Percentiles rank a stretch among this genome's conserved stretches.
These are phyloP conservation scores for Fraxinus velutina DNA, from an alignment of 305 asterid genomes.

Conservation along the genomic window DNA sequence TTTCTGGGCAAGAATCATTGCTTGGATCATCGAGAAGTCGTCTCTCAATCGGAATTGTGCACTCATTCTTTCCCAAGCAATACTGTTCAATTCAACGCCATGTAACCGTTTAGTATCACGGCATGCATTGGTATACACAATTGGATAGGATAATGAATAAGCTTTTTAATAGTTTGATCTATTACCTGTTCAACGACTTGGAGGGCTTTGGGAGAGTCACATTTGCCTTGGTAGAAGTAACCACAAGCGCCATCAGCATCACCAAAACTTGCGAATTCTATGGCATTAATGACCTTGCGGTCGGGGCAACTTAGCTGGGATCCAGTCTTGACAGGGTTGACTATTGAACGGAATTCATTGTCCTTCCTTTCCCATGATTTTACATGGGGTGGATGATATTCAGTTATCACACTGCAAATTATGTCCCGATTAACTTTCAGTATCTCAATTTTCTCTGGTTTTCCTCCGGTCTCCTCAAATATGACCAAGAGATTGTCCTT, in stretches of 20 bases:
- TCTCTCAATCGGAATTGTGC: conserved; percentile 56
- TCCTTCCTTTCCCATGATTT: conserved; percentile 47
- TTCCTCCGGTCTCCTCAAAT: conserved; percentile 78
- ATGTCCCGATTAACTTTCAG: conserved; percentile 67
- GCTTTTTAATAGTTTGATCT: background rate
- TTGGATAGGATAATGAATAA: background rate
- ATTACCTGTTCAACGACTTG: conserved; percentile 44
- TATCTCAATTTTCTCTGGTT: conserved; percentile 44
- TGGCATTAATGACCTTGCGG: conserved; percentile 36
- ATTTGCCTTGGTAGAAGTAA: conserved; percentile 37
- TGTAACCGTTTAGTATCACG: background rate
- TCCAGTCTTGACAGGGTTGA: conserved; percentile 35
- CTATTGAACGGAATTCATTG: conserved; percentile 29
- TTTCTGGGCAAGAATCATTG: conserved; percentile 55
- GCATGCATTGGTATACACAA: background rate
- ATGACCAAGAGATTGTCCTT: conserved; percentile 51
- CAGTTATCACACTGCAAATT: conserved; percentile 60
- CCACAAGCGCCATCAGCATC: conserved; percentile 71
- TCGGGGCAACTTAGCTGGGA: conserved; percentile 53
- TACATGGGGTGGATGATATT: conserved; percentile 49
- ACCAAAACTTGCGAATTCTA: conserved; percentile 70
- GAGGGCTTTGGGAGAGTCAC: conserved; percentile 40
- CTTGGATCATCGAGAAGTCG: conserved; percentile 29
- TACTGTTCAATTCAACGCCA: conserved; percentile 23
- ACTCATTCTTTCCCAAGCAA: conserved; percentile 60